Conservation (phyloP, 1,139 yeast species). For the Hyphopichia fennica region DNA sequence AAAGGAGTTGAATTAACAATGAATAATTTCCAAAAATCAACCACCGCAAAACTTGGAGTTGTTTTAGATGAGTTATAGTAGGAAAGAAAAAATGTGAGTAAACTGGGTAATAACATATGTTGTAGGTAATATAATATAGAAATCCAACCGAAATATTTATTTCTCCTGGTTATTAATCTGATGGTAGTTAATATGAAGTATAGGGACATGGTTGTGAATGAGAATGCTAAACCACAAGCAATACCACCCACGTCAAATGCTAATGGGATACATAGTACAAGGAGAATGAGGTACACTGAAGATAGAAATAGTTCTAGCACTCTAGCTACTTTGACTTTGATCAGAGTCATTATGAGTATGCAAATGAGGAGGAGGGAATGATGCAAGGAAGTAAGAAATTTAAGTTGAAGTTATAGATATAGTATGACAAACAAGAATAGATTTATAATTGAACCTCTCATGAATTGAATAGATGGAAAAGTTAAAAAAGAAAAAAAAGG, state of each 20-base stretch:
- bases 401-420: too few relatives aligned
- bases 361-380: too few relatives aligned
- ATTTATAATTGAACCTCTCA: too few relatives aligned
- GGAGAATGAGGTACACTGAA: slow-evolving; percentile 60
- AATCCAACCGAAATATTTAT: slow-evolving; percentile 50
- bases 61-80: slow-evolving; percentile 25
- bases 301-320: slow-evolving; percentile 39
- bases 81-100: slow-evolving; percentile 72
- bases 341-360: background rate
- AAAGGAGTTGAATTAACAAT: slow-evolving; percentile 82
- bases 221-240: slow-evolving; percentile 83
- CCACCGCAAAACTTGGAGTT: slow-evolving; percentile 13
- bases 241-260: slow-evolving; percentile 96
- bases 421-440: background rate
- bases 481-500: too few relatives aligned
- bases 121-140: slow-evolving; percentile 75
- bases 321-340: background rate
- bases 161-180: slow-evolving; percentile 53
- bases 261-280: slow-evolving; percentile 82
- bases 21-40: slow-evolving; percentile 61
- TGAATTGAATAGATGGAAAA: too few relatives aligned
- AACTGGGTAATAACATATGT: slow-evolving; percentile 78
- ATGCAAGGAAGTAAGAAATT: too few relatives aligned
- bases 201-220: slow-evolving; percentile 67
- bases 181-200: slow-evolving; percentile 75